Evolutionary conservation across 2,329 filamentous ascomycete genomes (phyloP), one percentile per base, ranked within the genome.

Genomic region (Eurotiales sp.): DNA sequence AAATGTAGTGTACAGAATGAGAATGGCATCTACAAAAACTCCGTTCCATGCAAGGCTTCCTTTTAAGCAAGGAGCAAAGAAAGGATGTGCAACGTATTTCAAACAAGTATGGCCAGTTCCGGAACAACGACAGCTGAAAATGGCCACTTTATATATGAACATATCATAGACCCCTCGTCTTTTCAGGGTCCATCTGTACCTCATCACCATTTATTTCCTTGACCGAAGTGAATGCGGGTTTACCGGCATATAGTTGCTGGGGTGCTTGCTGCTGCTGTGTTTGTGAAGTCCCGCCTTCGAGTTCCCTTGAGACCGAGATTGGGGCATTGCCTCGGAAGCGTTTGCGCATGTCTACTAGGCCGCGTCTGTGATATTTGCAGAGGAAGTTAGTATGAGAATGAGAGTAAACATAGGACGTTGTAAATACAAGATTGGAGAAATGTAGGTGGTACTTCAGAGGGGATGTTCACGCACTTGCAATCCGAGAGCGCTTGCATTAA

Each of bases 321-420:
- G 93, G 90, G 69, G 90, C 83, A 75, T 97, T 97, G 53, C 93
- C 93, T 51, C 93, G 83, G 73, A 99, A 97, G 29, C 93, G 87
- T 76, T 97, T 97, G 69, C 93, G 88, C 93, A 99, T 99, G 70
- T 99, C 93, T 61, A 97, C 87, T 83, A 95, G 84, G 58, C 93
- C 93, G 58, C 92, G 87, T 66, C 71, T 73, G 41, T 34, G 21
- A 25, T 19, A n/a, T n/a, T n/a, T n/a, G n/a, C n/a, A n/a, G n/a
- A n/a, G n/a, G n/a, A n/a, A n/a, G n/a, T n/a, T n/a, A n/a, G n/a
- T n/a, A n/a, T n/a, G n/a, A n/a, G n/a, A n/a, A n/a, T n/a, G n/a
- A n/a, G n/a, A n/a, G n/a, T n/a, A n/a, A n/a, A n/a, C n/a, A n/a
- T n/a, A n/a, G n/a, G n/a, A n/a, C n/a, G n/a, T n/a, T n/a, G 15